Percentiles rank a stretch among this genome's conserved stretches.
Evolutionary conservation across 768 basidiomycete genomes (phyloP).

Genomic region (Kwoniella sp.): DNA sequence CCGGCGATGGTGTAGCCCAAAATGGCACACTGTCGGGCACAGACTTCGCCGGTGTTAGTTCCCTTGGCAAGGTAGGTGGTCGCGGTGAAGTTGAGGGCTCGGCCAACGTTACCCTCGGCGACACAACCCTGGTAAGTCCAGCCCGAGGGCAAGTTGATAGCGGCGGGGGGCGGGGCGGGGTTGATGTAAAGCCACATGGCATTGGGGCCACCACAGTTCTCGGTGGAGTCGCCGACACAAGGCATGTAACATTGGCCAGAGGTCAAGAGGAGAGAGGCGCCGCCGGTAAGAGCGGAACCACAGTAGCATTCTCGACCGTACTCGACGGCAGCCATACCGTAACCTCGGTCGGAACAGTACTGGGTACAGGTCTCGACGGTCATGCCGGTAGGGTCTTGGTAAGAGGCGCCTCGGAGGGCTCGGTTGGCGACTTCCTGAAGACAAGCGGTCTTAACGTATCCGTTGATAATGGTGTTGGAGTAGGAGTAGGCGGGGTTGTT

Average conservation of each 20-base stretch:
- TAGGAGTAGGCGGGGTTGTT: constrained; percentile 27
- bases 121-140: constrained; percentile 45
- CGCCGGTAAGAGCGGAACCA: constrained; percentile 28
- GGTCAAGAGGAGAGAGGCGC: constrained; percentile 27
- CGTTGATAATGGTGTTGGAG: constrained; percentile 32
- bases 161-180: constrained; percentile 9
- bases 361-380: constrained; percentile 32
- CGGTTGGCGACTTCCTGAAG: constrained; percentile 41
- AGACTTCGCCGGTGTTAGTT: constrained; percentile 22
- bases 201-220: constrained; percentile 44
- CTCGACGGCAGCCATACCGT: constrained; percentile 39
- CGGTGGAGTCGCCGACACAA: constrained; percentile 37
- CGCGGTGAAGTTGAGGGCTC: constrained; percentile 33
- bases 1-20: constrained; percentile 40
- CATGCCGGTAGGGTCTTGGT: constrained; percentile 28
- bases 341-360: constrained; percentile 38
- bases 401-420: constrained; percentile 39
- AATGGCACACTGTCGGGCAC: constrained; percentile 29
- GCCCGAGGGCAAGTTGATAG: constrained; percentile 28
- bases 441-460: constrained; percentile 35
- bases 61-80: constrained; percentile 26
- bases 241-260: constrained; percentile 36
- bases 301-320: constrained; percentile 49
- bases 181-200: constrained; percentile 35
- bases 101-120: constrained; percentile 28